A percentile compares a stretch with the other conserved stretches of the same genome.
Conservation (phyloP, 345 rosid genomes). For the Barbarea vulgaris region DNA sequence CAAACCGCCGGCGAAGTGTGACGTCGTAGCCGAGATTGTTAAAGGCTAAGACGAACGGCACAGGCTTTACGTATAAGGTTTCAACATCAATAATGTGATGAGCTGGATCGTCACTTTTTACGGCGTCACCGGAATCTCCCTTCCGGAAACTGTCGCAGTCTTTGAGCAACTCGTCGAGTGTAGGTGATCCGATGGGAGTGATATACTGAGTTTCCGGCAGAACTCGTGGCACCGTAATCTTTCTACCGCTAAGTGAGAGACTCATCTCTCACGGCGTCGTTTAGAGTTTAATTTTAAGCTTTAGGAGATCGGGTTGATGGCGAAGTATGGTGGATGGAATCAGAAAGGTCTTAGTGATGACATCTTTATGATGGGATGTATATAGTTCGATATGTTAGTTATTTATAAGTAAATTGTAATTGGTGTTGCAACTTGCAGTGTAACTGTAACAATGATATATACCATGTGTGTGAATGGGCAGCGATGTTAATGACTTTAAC, state of each 20-base stretch:
- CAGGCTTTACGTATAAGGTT: slow-evolving; percentile 24
- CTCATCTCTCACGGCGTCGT: not conserved
- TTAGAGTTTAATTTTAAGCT: not conserved
- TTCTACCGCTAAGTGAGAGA: slow-evolving; percentile 18
- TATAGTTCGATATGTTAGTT: not conserved
- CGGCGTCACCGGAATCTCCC: not conserved
- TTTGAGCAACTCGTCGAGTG: slow-evolving; percentile 24
- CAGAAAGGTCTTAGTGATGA: not conserved
- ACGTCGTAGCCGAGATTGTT: slow-evolving; percentile 73
- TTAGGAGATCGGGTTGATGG: not conserved
- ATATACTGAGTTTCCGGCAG: not conserved
- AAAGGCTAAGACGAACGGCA: slow-evolving; percentile 73
- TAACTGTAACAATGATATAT: not conserved
- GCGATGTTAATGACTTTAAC: not conserved
- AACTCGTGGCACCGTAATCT: slow-evolving; percentile 8
- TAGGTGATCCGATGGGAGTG: slow-evolving; percentile 25
- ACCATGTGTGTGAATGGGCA: not conserved
- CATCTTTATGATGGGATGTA: not conserved
- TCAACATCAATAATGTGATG: slow-evolving; percentile 27
- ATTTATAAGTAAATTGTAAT: not conserved
- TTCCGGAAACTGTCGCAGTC: slow-evolving; percentile 39
- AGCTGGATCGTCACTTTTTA: slow-evolving; percentile 14
- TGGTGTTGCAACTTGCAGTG: not conserved
- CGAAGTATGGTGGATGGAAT: not conserved
- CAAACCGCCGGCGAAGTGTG: slow-evolving; percentile 51